Conservation (phyloP, 805 yeast genomes). For the Zygoascus flipseniorum region DNA sequence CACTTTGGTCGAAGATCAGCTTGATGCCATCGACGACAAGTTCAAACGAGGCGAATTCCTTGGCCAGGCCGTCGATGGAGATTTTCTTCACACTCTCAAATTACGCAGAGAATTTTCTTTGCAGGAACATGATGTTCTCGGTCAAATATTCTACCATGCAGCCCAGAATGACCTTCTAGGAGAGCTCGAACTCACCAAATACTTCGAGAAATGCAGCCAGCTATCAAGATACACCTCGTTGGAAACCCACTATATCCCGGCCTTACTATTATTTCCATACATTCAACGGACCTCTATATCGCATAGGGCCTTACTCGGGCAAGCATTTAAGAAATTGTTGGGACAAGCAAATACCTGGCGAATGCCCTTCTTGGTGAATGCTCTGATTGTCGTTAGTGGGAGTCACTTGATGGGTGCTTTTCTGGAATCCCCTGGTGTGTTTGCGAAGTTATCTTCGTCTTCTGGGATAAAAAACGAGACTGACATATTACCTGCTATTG, state of each 20-base stretch:
- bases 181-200: conserved; percentile 30
- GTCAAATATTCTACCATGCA: conserved; percentile 53
- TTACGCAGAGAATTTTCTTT: conserved; percentile 57
- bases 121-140: conserved; percentile 60
- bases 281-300: not conserved
- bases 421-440: not conserved
- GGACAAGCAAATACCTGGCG: not conserved
- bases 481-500: conserved; percentile 21
- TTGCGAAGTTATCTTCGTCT: not conserved
- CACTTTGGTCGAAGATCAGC: conserved; percentile 46
- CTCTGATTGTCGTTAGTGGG: not conserved
- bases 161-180: conserved; percentile 31
- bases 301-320: not conserved
- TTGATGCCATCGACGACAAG: conserved; percentile 43
- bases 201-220: conserved; percentile 39
- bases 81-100: conserved; percentile 40
- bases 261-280: not conserved
- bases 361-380: not conserved
- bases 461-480: not conserved
- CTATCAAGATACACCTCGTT: conserved; percentile 55
- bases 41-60: conserved; percentile 42
- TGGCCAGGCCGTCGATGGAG: conserved; percentile 38
- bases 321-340: not conserved
- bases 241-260: not conserved
- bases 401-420: not conserved